Percentiles rank a stretch among this genome's conserved stretches.
phyloP scores from a whole-genome alignment of 2,329 filamentous ascomycete genomes.

The Geoglossum cookeanum region DNA sequence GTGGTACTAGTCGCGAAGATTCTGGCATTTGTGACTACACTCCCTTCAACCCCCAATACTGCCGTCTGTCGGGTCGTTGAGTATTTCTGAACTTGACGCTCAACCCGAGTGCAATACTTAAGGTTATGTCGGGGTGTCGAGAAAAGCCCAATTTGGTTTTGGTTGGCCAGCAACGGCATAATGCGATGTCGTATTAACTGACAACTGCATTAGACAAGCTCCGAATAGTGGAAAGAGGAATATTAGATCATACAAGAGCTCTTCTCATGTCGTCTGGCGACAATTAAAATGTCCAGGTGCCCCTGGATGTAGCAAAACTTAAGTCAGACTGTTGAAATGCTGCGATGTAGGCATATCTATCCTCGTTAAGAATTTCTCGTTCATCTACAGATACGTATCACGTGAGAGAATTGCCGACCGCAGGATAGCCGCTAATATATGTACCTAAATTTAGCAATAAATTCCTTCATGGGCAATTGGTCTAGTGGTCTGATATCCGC shows the following conservation, averaged over 20 bases:
- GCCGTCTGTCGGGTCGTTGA: background rate
- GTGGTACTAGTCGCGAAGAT: background rate
- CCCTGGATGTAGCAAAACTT: background rate
- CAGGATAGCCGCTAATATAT: background rate
- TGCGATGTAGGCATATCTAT: background rate
- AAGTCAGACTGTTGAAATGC: background rate
- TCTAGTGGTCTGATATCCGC: constrained; percentile 1
- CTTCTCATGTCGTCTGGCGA: background rate
- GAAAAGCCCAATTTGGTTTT: background rate
- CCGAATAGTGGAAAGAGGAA: background rate
- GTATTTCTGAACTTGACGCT: background rate
- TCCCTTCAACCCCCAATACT: background rate
- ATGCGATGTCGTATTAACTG: background rate
- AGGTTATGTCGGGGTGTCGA: background rate
- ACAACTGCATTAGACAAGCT: background rate
- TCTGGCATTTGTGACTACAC: background rate
- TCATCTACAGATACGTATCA: too few species aligned
- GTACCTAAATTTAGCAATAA: background rate
- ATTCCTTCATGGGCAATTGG: background rate
- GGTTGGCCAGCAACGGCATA: background rate
- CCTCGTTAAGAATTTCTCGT: too few species aligned
- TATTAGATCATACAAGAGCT: background rate
- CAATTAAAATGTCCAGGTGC: background rate
- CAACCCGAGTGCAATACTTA: background rate
- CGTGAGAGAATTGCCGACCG: background rate